Evolutionary conservation across 305 asterid species (phyloP).

Genomic region (Solanum chacoense): DNA sequence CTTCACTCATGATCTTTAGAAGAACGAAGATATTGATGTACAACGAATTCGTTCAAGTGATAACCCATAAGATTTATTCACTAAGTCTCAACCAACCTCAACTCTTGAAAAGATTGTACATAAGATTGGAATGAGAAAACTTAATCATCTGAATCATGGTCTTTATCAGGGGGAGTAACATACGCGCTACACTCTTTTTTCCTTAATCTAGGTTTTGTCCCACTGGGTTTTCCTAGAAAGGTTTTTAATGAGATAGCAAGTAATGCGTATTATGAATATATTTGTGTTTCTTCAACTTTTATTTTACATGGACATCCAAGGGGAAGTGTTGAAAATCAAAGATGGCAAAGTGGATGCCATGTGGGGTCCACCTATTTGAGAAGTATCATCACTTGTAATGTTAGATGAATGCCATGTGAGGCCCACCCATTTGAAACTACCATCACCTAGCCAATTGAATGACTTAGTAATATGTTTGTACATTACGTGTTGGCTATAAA

Average conservation of each 20-base stretch:
- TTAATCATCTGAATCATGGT: background rate
- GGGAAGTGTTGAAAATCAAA: background rate
- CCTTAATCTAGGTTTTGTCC: background rate
- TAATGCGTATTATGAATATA: background rate
- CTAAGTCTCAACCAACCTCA: background rate
- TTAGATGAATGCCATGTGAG: background rate
- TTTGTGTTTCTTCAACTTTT: background rate
- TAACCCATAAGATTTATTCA: background rate
- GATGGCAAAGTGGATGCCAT: background rate
- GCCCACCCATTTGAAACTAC: background rate
- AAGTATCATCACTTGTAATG: background rate
- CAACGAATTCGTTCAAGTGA: background rate
- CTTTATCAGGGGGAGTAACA: background rate
- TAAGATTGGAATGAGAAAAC: background rate
- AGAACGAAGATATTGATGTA: background rate
- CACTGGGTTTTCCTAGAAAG: background rate
- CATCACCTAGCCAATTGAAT: background rate
- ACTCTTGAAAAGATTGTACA: background rate
- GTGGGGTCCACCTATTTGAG: background rate
- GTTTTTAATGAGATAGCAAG: background rate
- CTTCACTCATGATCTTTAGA: background rate
- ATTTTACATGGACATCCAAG: background rate
- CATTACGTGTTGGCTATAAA: background rate
- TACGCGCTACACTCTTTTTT: background rate
- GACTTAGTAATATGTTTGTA: background rate